Conservation (phyloP, 177 flowering plant genomes). For the Tripterygium wilfordii region DNA sequence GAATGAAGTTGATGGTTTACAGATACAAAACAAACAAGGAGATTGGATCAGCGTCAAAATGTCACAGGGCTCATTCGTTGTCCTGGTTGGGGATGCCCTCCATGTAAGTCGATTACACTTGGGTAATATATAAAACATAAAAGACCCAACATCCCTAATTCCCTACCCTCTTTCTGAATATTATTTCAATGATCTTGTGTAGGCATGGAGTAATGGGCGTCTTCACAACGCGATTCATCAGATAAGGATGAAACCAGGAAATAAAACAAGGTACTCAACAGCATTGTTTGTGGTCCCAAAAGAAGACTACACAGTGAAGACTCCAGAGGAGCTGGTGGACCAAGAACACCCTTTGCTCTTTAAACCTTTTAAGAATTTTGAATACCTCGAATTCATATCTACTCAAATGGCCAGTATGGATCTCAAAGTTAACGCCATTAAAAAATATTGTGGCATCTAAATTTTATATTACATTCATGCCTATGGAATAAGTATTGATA, state of each 20-base stretch:
- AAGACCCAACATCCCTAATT: no score
- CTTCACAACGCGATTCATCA: conserved; percentile 18
- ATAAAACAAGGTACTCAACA: conserved; percentile 16
- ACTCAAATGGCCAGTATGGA: no score
- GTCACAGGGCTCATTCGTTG: conserved; percentile 15
- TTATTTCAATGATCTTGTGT: no score
- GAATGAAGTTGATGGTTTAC: conserved; percentile 18
- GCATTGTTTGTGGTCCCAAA: conserved; percentile 23
- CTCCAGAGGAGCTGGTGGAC: conserved; percentile 37
- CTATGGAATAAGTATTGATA: no score
- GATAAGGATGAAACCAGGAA: conserved; percentile 27
- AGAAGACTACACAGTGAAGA: conserved; percentile 16
- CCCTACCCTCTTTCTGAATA: no score
- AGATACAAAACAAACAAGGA: conserved; percentile 21
- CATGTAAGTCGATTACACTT: not conserved
- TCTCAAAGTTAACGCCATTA: no score
- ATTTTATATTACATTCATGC: no score
- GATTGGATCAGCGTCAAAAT: conserved; percentile 22
- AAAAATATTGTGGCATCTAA: no score
- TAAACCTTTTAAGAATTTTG: conserved; percentile 30
- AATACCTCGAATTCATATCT: conserved; percentile 16
- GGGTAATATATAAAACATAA: not conserved
- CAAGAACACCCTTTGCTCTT: conserved; percentile 33
- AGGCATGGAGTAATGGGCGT: conserved; percentile 38
- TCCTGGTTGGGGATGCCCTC: conserved; percentile 25